These are phyloP conservation scores for Phoenix dactylifera DNA, from an alignment of 176 grass and related monocot genomes.

Conservation along the genomic window DNA sequence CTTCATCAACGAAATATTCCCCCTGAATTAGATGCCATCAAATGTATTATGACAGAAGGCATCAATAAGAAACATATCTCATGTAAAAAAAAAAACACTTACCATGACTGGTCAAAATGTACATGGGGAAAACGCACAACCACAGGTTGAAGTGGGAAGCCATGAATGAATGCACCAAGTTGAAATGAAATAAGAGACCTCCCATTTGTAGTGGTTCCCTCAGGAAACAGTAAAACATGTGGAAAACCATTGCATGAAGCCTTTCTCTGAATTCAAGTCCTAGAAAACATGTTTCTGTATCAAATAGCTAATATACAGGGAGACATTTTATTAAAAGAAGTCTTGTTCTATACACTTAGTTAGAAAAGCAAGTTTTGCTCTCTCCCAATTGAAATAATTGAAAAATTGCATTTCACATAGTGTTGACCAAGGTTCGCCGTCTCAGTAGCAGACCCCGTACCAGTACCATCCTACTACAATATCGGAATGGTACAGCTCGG, in stretches of 20 bases:
- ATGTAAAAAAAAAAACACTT: slow-evolving; percentile 1
- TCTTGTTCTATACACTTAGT: no score
- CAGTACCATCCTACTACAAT: no score
- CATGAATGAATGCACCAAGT: slow-evolving; percentile 86
- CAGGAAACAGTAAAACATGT: slow-evolving; percentile 82
- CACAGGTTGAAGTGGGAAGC: slow-evolving; percentile 83
- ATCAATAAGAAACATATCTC: background rate
- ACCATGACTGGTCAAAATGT: slow-evolving; percentile 99
- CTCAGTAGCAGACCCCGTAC: no score
- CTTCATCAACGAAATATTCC: slow-evolving; percentile 66
- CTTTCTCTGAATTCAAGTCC: slow-evolving; percentile 97
- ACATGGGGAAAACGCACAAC: slow-evolving; percentile 80
- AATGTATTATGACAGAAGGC: background rate
- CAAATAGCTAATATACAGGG: slow-evolving; percentile 51
- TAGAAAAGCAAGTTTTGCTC: no score
- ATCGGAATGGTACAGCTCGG: no score
- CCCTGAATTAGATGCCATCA: slow-evolving; percentile 41
- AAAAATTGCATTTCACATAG: no score
- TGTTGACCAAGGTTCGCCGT: no score
- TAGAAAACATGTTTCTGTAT: slow-evolving; percentile 68
- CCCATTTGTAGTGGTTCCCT: slow-evolving; percentile 97
- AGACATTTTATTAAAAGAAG: no score
- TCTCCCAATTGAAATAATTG: no score
- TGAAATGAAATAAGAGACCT: slow-evolving; percentile 89
- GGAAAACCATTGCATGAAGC: slow-evolving; percentile 77